These are phyloP conservation scores for Themeda triandra DNA, from an alignment of 176 grass and related monocot genomes.

Conservation along the genomic window DNA sequence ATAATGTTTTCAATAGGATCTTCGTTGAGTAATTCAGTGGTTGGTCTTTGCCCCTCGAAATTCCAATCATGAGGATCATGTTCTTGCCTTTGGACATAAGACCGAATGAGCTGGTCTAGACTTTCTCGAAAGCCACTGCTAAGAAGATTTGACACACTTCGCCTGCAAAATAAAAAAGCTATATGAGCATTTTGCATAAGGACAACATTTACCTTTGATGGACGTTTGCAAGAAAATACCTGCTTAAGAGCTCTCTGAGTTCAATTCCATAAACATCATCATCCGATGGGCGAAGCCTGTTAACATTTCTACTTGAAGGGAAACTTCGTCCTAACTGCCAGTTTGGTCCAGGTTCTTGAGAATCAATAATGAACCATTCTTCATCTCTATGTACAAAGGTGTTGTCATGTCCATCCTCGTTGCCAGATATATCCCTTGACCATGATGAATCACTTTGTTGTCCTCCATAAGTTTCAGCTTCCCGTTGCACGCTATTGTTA, in stretches of 20 bases:
- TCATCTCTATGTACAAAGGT: slow-evolving; percentile 32
- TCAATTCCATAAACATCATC: slow-evolving; percentile 76
- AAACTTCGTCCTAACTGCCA: slow-evolving; percentile 43
- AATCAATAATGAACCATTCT: slow-evolving; percentile 63
- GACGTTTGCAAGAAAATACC: slow-evolving; percentile 41
- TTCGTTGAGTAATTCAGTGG: slow-evolving; percentile 12
- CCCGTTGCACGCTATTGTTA: neutral
- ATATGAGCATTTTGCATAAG: neutral
- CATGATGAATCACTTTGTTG: slow-evolving; percentile 19
- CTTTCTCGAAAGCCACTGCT: slow-evolving; percentile 74
- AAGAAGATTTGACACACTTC: slow-evolving; percentile 91
- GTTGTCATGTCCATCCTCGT: slow-evolving; percentile 43
- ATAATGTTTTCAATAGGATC: slow-evolving; percentile 18
- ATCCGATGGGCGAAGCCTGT: slow-evolving; percentile 55
- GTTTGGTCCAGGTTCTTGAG: slow-evolving; percentile 36
- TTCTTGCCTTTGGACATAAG: slow-evolving; percentile 74
- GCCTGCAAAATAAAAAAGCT: slow-evolving; percentile 33
- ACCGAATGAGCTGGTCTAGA: slow-evolving; percentile 85
- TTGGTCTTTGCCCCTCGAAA: slow-evolving; percentile 28
- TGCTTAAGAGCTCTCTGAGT: slow-evolving; percentile 83
- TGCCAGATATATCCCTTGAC: slow-evolving; percentile 21
- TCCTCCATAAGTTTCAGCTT: neutral
- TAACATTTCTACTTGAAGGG: slow-evolving; percentile 30
- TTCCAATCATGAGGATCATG: slow-evolving; percentile 47
- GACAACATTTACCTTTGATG: neutral